A percentile compares a stretch with the other conserved stretches of the same genome.
Evolutionary conservation across 441 rosid species (phyloP).

Genomic region (Croton setiger): DNA sequence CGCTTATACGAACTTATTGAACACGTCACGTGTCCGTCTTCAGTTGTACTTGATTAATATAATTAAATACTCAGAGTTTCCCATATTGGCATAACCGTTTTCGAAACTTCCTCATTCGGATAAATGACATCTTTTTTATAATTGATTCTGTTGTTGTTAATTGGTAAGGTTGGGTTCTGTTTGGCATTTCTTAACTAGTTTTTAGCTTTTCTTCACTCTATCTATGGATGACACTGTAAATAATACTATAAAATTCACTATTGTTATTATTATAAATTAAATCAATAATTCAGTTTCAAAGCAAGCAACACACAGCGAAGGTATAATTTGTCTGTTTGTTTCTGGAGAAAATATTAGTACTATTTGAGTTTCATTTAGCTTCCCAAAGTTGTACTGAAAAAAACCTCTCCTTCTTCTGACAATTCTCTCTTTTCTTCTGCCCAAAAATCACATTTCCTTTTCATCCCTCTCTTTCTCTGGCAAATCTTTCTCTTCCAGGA

Average conservation of each 20-base stretch:
- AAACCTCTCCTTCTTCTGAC: slow-evolving; percentile 3
- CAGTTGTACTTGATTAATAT: no score
- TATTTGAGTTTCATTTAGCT: slow-evolving; percentile 11
- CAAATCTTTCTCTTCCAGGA: not conserved
- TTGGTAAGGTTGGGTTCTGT: not conserved
- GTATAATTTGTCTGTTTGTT: slow-evolving; percentile 19
- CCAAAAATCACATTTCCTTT: slow-evolving; percentile 2
- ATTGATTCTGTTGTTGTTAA: not conserved
- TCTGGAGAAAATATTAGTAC: slow-evolving; percentile 21
- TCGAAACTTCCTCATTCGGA: no score
- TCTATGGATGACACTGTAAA: not conserved
- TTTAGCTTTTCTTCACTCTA: not conserved
- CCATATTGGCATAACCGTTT: no score
- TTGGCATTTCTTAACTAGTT: not conserved
- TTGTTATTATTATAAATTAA: no score
- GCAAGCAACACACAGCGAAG: not conserved
- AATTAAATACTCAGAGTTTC: no score
- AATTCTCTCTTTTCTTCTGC: not conserved
- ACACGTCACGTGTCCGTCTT: no score
- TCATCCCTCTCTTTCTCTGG: not conserved
- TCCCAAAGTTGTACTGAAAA: not conserved
- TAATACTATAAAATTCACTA: not conserved
- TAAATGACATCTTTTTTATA: not conserved
- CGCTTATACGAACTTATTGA: no score
- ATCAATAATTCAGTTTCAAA: not conserved